Conservation (phyloP, 2,329 filamentous ascomycete species). For the Pseudocercospora cruenta region DNA sequence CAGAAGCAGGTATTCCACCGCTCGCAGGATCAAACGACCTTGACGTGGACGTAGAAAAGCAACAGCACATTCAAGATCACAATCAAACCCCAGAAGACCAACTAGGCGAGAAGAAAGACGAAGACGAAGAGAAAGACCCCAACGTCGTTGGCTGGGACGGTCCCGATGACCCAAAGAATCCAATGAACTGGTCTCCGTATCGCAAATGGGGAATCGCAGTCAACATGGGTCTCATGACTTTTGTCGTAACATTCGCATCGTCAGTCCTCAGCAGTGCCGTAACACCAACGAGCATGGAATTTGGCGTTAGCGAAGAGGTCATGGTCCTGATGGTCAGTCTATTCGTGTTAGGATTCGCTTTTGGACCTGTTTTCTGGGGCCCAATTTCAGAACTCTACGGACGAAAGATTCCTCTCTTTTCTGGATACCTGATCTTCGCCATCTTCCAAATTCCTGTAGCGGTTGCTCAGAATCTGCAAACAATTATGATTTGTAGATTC, state of each 20-base stretch:
- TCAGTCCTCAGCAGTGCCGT: conserved; percentile 29
- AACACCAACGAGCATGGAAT: conserved; percentile 24
- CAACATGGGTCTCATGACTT: conserved; percentile 31
- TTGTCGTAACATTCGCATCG: conserved; percentile 59
- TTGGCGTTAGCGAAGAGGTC: conserved; percentile 32
- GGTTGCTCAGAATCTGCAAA: conserved; percentile 57
- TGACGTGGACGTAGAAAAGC: conserved; percentile 23
- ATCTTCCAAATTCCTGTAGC: conserved; percentile 61
- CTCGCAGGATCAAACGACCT: neutral
- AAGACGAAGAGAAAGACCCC: conserved; percentile 25
- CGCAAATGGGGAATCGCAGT: conserved; percentile 34
- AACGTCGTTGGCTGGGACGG: conserved; percentile 33
- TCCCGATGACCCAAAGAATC: conserved; percentile 28
- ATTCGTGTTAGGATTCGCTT: conserved; percentile 33
- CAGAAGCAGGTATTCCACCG: neutral
- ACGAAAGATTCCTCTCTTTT: conserved; percentile 46
- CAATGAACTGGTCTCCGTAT: conserved; percentile 24
- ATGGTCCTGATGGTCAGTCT: conserved; percentile 31
- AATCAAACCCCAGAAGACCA: conserved; percentile 6
- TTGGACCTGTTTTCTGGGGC: conserved; percentile 26
- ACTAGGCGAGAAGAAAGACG: conserved; percentile 6
- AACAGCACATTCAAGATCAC: conserved; percentile 6
- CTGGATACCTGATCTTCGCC: conserved; percentile 46
- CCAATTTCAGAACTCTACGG: conserved; percentile 58
- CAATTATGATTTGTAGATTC: conserved; percentile 59